Evolutionary conservation across 2,329 filamentous ascomycete genomes (phyloP), one percentile per base, ranked within the genome.

Genomic region (Penicillium oxalicum): DNA sequence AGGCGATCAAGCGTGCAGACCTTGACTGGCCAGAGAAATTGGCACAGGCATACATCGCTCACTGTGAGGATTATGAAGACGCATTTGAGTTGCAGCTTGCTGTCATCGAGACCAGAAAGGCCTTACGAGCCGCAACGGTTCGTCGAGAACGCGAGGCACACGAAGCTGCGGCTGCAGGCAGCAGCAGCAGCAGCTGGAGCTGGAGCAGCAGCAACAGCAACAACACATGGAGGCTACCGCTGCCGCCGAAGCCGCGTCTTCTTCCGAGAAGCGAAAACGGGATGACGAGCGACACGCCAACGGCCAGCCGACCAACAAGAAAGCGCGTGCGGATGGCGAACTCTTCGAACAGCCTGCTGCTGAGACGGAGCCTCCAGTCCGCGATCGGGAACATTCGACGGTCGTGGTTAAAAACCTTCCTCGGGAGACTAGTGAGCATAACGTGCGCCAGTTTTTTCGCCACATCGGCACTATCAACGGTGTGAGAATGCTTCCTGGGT

Each of bases 341-440:
- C 50, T 2, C 32, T 9, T 57, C 11, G 59, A 64, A 11, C 68
- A 68, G 9, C 61, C 61, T 18, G 64, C 64, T 29, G 49, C 61
- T 5, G 66, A 61, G 58, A 59, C 53, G 43, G 58, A 53, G 49
- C 65, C 72, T 28, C 68, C 76, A 28, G 91, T 88, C 67, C 84
- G 93, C 47, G 91, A 98, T 68, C 84, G 93, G 37, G 93, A 98
- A 64, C 87, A 97, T 67, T 86, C 89, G 0, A 91, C 88, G 0
- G 78, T 97, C 41, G 81, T 94, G 45, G 84, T 95, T 4, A 83
- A 80, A 44, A 87, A 90, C 57, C 71, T 98, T 25, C 90, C 93
- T 1, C 60, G 66, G 3, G 80, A 85, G 46, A 80, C 83, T 0
- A 83, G 83, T 0, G 82, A 88, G 61, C 84, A 81, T 9, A 86